Evolutionary conservation across 805 yeast species (phyloP).

Genomic region (Hanseniaspora nectarophila): DNA sequence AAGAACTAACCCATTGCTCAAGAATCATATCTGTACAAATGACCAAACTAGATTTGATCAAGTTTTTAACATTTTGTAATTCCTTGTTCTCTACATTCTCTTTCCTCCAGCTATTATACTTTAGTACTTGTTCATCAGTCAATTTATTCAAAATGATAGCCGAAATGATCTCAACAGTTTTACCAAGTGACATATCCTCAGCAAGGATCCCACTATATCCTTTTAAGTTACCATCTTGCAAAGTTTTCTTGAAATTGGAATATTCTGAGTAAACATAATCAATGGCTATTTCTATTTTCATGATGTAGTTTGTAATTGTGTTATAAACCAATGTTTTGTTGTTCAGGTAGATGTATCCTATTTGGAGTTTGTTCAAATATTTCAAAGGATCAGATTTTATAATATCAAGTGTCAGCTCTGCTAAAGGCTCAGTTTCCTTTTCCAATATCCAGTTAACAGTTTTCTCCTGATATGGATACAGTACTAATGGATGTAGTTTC

Average conservation of each 20-base stretch:
- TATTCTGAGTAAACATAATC: conserved; percentile 9
- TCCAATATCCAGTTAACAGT: conserved; percentile 28
- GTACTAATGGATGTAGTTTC: conserved; percentile 8
- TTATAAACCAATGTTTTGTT: conserved; percentile 23
- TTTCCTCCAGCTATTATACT: background rate
- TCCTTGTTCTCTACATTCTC: conserved; percentile 13
- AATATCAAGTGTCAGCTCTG: background rate
- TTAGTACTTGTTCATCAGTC: background rate
- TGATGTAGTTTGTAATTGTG: conserved; percentile 26
- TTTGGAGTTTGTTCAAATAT: background rate
- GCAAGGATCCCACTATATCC: conserved; percentile 52
- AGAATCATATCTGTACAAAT: conserved; percentile 78
- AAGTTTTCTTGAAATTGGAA: background rate
- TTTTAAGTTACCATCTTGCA: background rate
- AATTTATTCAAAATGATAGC: conserved; percentile 46
- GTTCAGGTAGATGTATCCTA: background rate
- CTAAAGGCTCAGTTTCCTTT: conserved; percentile 19
- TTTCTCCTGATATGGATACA: conserved; percentile 26
- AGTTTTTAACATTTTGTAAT: conserved; percentile 13
- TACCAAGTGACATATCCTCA: conserved; percentile 97
- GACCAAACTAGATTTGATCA: conserved; percentile 59
- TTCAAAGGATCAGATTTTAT: background rate
- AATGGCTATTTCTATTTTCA: conserved; percentile 19
- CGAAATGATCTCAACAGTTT: conserved; percentile 74
- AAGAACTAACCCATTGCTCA: conserved; percentile 58